These are phyloP conservation scores for Salix caprea DNA, from an alignment of 345 rosid genomes.

Conservation along the genomic window DNA sequence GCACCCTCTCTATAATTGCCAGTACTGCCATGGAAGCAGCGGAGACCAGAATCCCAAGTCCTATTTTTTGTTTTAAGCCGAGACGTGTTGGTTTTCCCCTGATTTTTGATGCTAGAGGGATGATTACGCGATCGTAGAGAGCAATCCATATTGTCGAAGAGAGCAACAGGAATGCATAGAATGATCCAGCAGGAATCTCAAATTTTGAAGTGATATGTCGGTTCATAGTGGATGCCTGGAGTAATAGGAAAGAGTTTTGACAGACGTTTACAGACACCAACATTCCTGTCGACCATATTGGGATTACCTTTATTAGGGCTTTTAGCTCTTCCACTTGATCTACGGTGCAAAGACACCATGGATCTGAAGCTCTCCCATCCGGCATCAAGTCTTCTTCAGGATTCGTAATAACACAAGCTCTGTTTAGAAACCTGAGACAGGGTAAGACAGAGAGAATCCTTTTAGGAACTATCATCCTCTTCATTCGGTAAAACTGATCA, in stretches of 20 bases:
- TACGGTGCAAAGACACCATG: constrained; percentile 72
- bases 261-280: constrained; percentile 53
- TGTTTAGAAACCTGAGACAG: constrained; percentile 56
- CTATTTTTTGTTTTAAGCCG: constrained; percentile 60
- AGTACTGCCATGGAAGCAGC: constrained; percentile 63
- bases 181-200: constrained; percentile 74
- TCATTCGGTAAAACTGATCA: too few relatives aligned
- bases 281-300: constrained; percentile 76
- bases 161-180: constrained; percentile 44
- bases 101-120: constrained; percentile 65
- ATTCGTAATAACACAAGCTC: constrained; percentile 54
- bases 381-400: constrained; percentile 43
- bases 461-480: too few relatives aligned
- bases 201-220: constrained; percentile 54
- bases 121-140: constrained; percentile 61
- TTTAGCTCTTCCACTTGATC: constrained; percentile 83
- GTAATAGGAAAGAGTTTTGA: constrained; percentile 56
- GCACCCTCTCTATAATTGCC: constrained; percentile 49
- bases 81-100: constrained; percentile 50
- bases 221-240: constrained; percentile 73
- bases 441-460: background rate
- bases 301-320: constrained; percentile 57
- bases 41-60: constrained; percentile 50
- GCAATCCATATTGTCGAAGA: constrained; percentile 48
- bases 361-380: constrained; percentile 58